Conservation (phyloP, 225 moss, liverwort and hornwort genomes). For the Takakia lepidozioides region DNA sequence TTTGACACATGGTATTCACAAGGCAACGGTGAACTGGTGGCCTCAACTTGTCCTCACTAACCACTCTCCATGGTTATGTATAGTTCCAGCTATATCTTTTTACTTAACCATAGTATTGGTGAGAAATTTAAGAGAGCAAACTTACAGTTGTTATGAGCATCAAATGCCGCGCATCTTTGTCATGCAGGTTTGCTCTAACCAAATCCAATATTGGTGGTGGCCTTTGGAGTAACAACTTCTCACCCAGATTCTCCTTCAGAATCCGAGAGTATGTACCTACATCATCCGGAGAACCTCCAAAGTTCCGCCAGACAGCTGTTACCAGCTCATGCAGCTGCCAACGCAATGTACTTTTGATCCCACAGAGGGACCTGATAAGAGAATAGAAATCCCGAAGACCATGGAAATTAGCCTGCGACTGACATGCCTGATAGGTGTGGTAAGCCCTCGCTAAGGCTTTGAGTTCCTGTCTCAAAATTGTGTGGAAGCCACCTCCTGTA, state of each 20-base stretch:
- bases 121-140: no score
- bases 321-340: slow-evolving; percentile 37
- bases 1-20: no score
- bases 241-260: slow-evolving; percentile 33
- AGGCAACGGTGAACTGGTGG: no score
- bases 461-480: slow-evolving; percentile 18
- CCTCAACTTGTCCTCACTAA: no score
- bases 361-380: slow-evolving; percentile 41
- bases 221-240: slow-evolving; percentile 34
- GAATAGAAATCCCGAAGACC: slow-evolving; percentile 63
- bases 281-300: slow-evolving; percentile 54
- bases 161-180: slow-evolving; percentile 53
- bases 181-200: slow-evolving; percentile 43
- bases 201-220: slow-evolving; percentile 48
- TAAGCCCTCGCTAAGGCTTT: slow-evolving; percentile 34
- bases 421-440: slow-evolving; percentile 31
- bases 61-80: no score
- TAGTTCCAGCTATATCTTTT: no score
- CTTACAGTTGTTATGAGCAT: slow-evolving; percentile 55
- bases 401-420: slow-evolving; percentile 47
- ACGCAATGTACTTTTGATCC: slow-evolving; percentile 16
- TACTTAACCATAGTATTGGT: no score
- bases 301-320: slow-evolving; percentile 45
- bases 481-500: slow-evolving; percentile 18
- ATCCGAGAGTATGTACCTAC: slow-evolving; percentile 32